Evolutionary conservation across 495 filamentous ascomycete species (phyloP).

Genomic region (Lophium mytilinum): DNA sequence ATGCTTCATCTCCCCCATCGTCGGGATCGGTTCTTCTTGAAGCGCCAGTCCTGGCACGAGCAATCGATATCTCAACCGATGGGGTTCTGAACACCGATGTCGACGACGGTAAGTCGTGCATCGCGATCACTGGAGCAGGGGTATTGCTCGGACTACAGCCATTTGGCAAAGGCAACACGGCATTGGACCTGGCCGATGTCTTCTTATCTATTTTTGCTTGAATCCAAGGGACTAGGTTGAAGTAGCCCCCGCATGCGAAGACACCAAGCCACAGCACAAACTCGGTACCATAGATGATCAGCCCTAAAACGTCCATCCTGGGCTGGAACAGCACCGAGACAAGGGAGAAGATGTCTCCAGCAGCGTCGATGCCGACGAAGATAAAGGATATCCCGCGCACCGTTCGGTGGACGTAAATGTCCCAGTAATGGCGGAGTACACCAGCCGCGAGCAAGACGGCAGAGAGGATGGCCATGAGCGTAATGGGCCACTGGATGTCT

Average conservation of each 20-base stretch:
- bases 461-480: conserved; percentile 53
- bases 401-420: conserved; percentile 50
- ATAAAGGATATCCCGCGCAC: conserved; percentile 59
- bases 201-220: conserved; percentile 7
- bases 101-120: conserved; percentile 48
- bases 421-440: conserved; percentile 47
- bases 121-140: conserved; percentile 26
- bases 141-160: not conserved
- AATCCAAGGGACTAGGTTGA: conserved; percentile 50
- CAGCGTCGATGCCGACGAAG: conserved; percentile 57
- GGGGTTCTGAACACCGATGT: conserved; percentile 50
- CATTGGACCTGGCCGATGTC: not conserved
- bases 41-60: conserved; percentile 2
- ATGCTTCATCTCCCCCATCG: not conserved
- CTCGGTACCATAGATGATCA: conserved; percentile 56
- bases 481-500: conserved; percentile 44
- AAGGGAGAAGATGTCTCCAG: conserved; percentile 54
- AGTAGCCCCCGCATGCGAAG: conserved; percentile 51
- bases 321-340: conserved; percentile 53
- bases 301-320: conserved; percentile 45
- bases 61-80: conserved; percentile 23
- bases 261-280: conserved; percentile 55
- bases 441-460: conserved; percentile 50
- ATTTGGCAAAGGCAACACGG: not conserved
- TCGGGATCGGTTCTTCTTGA: not conserved